These are phyloP conservation scores for Neurospora discreta DNA, from an alignment of 495 filamentous ascomycete species.

Conservation along the genomic window DNA sequence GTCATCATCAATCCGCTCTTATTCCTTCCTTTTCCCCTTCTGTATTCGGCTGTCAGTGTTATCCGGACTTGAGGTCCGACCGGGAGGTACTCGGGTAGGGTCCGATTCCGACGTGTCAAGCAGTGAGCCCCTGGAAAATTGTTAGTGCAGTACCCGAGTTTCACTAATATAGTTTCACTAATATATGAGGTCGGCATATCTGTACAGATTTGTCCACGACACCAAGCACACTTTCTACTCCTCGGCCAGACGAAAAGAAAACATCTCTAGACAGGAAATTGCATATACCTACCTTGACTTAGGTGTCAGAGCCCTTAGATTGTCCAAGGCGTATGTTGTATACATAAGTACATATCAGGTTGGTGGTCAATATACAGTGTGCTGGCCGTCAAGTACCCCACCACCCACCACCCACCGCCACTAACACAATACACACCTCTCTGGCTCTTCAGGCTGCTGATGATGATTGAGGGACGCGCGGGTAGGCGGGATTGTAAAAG, in stretches of 20 bases:
- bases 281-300: too few species aligned
- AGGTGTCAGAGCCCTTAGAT: too few species aligned
- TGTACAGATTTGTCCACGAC: neutral
- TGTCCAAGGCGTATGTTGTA: neutral
- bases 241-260: neutral
- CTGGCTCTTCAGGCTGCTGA: too few species aligned
- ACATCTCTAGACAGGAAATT: too few species aligned
- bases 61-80: neutral
- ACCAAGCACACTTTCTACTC: neutral
- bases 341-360: too few species aligned
- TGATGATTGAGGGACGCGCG: too few species aligned
- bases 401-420: neutral
- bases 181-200: too few species aligned
- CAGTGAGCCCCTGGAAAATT: neutral
- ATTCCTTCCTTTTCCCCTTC: neutral
- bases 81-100: neutral
- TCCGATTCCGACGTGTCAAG: neutral
- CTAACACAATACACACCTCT: too few species aligned
- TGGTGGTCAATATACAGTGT: neutral
- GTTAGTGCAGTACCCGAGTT: neutral
- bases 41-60: neutral
- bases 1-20: neutral
- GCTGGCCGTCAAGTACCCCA: neutral
- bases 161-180: neutral
- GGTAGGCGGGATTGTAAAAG: too few species aligned